These are phyloP conservation scores for Ogataea angusta DNA, from an alignment of 805 yeast genomes.

Conservation along the genomic window DNA sequence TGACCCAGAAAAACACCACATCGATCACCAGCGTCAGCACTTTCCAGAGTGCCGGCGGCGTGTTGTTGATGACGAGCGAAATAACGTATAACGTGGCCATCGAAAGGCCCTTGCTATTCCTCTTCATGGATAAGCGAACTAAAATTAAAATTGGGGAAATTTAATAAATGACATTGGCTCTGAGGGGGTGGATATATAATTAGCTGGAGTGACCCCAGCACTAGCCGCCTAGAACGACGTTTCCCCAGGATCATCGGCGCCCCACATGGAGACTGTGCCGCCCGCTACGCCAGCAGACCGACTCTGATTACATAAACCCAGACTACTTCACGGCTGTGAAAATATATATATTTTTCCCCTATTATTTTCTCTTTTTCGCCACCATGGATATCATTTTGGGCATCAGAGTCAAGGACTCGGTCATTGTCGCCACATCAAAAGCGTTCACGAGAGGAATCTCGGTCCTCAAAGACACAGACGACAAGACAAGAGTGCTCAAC, in stretches of 20 bases:
- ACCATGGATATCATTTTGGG: constrained; percentile 90
- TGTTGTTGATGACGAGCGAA: constrained; percentile 18
- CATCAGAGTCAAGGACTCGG: constrained; percentile 74
- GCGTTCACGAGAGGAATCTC: constrained; percentile 92
- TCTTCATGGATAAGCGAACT: background rate
- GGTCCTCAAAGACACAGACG: constrained; percentile 71
- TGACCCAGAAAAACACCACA: constrained; percentile 46
- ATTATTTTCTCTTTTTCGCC: constrained; percentile 5
- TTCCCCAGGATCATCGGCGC: no score
- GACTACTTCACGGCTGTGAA: background rate
- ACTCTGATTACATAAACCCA: background rate
- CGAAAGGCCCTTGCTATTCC: constrained; percentile 18
- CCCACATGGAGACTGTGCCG: no score
- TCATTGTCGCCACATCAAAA: constrained; percentile 89
- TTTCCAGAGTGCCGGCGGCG: constrained; percentile 28
- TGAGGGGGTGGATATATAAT: no score
- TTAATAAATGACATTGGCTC: background rate
- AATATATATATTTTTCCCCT: constrained; percentile 2
- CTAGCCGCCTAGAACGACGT: no score
- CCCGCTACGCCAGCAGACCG: background rate
- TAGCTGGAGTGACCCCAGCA: no score
- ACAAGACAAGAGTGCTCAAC: constrained; percentile 73
- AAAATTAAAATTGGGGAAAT: background rate
- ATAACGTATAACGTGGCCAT: constrained; percentile 15
- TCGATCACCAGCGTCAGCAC: constrained; percentile 38